These are phyloP conservation scores for Fusarium sp. DNA, from an alignment of 2,329 filamentous ascomycete genomes.

Conservation along the genomic window DNA sequence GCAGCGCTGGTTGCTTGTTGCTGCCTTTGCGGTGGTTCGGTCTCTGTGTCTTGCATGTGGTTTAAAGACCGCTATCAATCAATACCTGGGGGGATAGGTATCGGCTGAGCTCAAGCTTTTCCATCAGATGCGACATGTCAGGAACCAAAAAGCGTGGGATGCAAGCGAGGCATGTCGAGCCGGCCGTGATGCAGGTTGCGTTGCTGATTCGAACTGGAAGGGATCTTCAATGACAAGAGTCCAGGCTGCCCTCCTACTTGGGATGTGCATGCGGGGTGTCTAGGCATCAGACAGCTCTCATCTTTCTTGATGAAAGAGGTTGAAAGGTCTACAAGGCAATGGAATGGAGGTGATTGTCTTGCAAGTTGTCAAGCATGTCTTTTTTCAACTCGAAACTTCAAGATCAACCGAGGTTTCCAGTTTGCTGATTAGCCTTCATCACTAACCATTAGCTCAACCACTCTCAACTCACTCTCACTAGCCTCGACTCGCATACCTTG, in stretches of 20 bases:
- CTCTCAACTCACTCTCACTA: constrained; percentile 10
- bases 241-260: background rate
- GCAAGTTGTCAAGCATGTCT: background rate
- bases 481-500: constrained; percentile 12
- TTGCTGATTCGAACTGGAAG: constrained; percentile 19
- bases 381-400: background rate
- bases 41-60: background rate
- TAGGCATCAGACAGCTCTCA: constrained; percentile 4
- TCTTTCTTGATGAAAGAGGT: constrained; percentile 15
- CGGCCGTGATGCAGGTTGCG: background rate
- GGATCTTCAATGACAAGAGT: constrained; percentile 23
- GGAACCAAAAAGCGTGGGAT: constrained; percentile 7
- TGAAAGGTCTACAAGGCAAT: too few relatives aligned
- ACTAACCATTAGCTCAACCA: background rate
- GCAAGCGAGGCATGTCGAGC: background rate
- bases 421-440: background rate
- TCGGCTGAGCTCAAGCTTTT: background rate
- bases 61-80: background rate
- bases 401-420: background rate
- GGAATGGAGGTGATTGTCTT: too few relatives aligned
- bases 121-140: constrained; percentile 9
- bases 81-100: background rate
- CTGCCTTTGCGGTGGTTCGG: background rate
- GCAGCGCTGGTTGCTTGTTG: background rate
- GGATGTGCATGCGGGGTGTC: constrained; percentile 11